Percentiles rank a stretch among this genome's conserved stretches.
Conservation (phyloP, 257 asterid species). For the Solanum chilense region DNA sequence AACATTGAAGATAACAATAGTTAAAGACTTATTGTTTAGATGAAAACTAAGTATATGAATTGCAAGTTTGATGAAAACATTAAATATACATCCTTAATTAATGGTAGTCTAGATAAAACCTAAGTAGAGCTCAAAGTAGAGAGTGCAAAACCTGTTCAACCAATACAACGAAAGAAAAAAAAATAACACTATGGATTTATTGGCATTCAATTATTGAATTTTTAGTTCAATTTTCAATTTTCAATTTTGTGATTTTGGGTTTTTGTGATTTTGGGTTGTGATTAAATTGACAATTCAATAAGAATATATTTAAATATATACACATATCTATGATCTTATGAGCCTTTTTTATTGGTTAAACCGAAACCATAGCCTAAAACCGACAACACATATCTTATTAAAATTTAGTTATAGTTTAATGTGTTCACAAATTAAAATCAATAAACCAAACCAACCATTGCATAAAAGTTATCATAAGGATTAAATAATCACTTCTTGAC, state of each 20-base stretch:
- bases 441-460: too few relatives aligned
- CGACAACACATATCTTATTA: background rate
- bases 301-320: too few relatives aligned
- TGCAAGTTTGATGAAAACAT: background rate
- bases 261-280: too few relatives aligned
- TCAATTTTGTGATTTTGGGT: too few relatives aligned
- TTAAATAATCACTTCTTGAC: background rate
- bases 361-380: too few relatives aligned
- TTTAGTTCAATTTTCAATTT: background rate
- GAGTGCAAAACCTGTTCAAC: background rate
- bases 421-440: background rate
- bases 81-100: background rate
- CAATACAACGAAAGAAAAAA: too few relatives aligned
- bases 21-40: background rate
- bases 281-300: too few relatives aligned
- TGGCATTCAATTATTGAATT: too few relatives aligned
- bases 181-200: too few relatives aligned
- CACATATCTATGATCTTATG: background rate
- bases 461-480: background rate
- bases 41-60: background rate
- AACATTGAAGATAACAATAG: background rate
- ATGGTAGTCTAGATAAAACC: background rate
- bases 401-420: too few relatives aligned
- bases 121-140: background rate
- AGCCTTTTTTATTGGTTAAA: background rate